phyloP scores from a whole-genome alignment of 2,329 filamentous ascomycete genomes.

The Helotiales sp. region DNA sequence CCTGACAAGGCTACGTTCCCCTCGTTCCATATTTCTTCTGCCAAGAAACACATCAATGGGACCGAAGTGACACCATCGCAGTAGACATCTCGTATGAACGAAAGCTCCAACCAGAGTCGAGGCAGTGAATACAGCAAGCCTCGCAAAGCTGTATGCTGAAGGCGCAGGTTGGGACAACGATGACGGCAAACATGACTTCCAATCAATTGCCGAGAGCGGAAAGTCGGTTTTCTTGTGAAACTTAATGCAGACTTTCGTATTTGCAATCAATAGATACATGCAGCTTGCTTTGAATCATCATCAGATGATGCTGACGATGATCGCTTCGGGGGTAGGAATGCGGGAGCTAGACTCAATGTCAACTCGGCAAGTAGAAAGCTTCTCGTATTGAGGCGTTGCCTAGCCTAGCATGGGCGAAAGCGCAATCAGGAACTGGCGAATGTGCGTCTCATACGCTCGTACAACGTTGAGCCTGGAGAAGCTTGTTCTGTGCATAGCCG shows the following conservation, averaged over 20 bases:
- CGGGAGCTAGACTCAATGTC: neutral
- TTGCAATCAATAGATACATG: constrained; percentile 6
- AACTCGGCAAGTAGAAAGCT: neutral
- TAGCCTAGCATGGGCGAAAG: constrained; percentile 11
- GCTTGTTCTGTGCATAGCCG: constrained; percentile 5
- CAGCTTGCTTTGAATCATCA: neutral
- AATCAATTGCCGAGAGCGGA: neutral
- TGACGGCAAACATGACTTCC: neutral
- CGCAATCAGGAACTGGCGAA: neutral
- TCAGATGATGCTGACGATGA: constrained; percentile 10
- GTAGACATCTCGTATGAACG: constrained; percentile 2
- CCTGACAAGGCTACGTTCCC: neutral
- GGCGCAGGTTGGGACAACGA: neutral
- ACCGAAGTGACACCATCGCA: constrained; percentile 1
- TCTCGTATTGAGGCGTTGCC: constrained; percentile 13
- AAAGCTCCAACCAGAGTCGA: neutral
- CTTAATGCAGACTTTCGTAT: constrained; percentile 10
- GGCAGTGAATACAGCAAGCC: neutral
- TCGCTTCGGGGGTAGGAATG: neutral
- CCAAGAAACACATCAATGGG: neutral
- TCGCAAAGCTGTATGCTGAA: neutral
- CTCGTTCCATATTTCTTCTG: too few species aligned
- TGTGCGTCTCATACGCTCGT: neutral
- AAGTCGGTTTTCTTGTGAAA: neutral
- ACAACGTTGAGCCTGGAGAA: constrained; percentile 6